These are phyloP conservation scores for Stromatinia cepivora DNA, from an alignment of 2,329 filamentous ascomycete species.

Conservation along the genomic window DNA sequence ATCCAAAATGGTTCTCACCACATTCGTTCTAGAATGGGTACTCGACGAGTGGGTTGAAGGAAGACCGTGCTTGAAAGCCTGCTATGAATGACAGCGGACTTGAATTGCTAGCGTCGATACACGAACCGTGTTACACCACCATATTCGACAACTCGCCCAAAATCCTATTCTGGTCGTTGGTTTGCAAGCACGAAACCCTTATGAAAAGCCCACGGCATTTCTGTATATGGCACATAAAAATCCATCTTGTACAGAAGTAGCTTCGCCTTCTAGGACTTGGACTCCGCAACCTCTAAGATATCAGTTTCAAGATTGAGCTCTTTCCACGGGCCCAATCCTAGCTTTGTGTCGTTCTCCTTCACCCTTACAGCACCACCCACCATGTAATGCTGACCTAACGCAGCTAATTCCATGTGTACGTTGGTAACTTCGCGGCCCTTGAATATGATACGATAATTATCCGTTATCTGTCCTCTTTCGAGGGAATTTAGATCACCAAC, in stretches of 20 bases:
- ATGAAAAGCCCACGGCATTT: too few species aligned
- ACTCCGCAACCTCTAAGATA: conserved; percentile 33
- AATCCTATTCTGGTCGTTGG: not conserved
- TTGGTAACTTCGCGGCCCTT: conserved; percentile 33
- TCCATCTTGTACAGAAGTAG: not conserved
- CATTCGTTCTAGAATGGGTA: not conserved
- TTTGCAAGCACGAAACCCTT: not conserved
- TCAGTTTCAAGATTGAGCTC: conserved; percentile 35
- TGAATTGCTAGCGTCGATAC: not conserved
- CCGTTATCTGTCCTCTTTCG: conserved; percentile 30
- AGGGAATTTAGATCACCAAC: conserved; percentile 27
- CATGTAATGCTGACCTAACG: conserved; percentile 39
- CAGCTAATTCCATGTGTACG: conserved; percentile 37
- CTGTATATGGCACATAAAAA: not conserved
- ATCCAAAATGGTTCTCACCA: not conserved
- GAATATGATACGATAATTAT: conserved; percentile 34
- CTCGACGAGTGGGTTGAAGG: too few species aligned
- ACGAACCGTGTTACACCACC: not conserved
- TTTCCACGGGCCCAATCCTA: conserved; percentile 28
- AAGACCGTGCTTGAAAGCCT: not conserved
- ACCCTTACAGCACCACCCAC: conserved; percentile 34
- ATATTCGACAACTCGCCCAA: not conserved
- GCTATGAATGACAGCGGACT: not conserved
- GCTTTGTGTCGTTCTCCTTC: conserved; percentile 18
- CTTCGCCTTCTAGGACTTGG: not conserved